Base-by-base conservation (phyloP, 192 early-diverging fungal genomes). In the Umbelopsis isabellina region DNA sequence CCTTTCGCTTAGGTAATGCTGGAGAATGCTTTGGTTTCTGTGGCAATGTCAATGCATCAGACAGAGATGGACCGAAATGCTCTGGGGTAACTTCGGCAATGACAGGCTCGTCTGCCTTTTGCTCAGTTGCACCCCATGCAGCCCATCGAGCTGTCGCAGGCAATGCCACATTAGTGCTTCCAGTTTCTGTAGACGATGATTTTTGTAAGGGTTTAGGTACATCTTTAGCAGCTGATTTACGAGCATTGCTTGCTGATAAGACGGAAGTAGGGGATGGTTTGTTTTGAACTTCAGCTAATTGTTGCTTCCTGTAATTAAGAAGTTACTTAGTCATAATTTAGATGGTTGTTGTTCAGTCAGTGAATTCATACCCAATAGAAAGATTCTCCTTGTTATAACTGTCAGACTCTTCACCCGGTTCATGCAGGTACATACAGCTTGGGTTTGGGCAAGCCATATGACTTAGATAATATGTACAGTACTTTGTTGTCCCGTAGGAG, bases 401-500 rank as follows among this genome's bases (percentile, higher is more conserved):
- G 49, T 97, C 96, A 3, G 93, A 93, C 72, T 97, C 95, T 69
- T 96, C 91, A 9, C 94, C 94, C 22, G 89, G 88, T 78, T 96
- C 94, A 79, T 99, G 98, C 68, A 99, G 77, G 79, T 95, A 98
- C 88, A 96, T 95, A 77, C 98, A 99, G 20, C 86, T 89, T 4
- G 93, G 90, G 77, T 97, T 98, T 75, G 94, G 95, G 77, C 98
- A 99, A 8, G 86, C 75, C 72, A 95, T 92, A 75, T 89, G 91
- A 23, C 95, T 91, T 66, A 99, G 79, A 78, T 94, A 99, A 79
- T 93, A 95, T 11, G 96, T 91, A 75, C 98, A 99, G 82, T 99
- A 99, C 74, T 98, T 98, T 46, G 98, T 99, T 18, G 97, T 96
- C 21, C 98, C 98, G 82, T 93, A 96, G 0, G 96, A 96, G 9